Percentiles rank a stretch among this genome's conserved stretches.
Conservation (phyloP, 805 yeast species). For the Metschnikowia reukaufii region DNA sequence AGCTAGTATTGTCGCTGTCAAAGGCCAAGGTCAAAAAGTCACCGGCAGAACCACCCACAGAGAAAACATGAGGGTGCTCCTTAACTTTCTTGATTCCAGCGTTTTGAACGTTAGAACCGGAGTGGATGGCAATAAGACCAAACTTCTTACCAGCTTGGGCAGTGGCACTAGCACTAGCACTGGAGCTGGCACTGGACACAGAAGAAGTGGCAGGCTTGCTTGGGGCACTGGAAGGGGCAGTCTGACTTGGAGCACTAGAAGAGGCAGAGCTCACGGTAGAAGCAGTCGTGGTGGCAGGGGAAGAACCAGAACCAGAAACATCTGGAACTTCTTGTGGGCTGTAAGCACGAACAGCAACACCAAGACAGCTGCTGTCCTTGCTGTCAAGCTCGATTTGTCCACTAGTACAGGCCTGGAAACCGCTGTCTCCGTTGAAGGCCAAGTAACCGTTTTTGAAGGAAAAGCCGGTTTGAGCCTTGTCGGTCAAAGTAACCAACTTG, state of each 20-base stretch:
- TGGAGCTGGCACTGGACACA: no score
- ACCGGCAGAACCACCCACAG: constrained; percentile 36
- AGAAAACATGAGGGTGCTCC: constrained; percentile 33
- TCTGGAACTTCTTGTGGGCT: constrained; percentile 1
- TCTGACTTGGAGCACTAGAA: no score
- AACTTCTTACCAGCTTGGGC: constrained; percentile 15
- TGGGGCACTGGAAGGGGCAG: neutral
- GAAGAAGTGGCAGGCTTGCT: constrained; percentile 8
- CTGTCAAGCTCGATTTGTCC: constrained; percentile 3
- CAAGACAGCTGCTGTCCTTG: constrained; percentile 3
- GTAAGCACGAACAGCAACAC: constrained; percentile 11
- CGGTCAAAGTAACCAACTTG: constrained; percentile 9
- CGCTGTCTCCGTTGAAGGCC: constrained; percentile 7
- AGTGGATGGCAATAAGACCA: constrained; percentile 23
- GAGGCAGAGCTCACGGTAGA: neutral
- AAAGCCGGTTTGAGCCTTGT: constrained; percentile 14
- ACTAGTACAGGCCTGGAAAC: constrained; percentile 5
- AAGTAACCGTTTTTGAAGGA: constrained; percentile 14
- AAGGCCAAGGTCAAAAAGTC: constrained; percentile 25
- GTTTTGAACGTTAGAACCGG: constrained; percentile 30
- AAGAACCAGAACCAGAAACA: constrained; percentile 5
- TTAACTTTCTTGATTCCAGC: constrained; percentile 28
- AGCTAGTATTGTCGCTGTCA: constrained; percentile 24
- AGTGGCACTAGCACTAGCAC: neutral
- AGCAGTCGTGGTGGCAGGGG: neutral